These are phyloP conservation scores for Dictyophora rubrovolvata DNA, from an alignment of 768 basidiomycete genomes.

Conservation along the genomic window DNA sequence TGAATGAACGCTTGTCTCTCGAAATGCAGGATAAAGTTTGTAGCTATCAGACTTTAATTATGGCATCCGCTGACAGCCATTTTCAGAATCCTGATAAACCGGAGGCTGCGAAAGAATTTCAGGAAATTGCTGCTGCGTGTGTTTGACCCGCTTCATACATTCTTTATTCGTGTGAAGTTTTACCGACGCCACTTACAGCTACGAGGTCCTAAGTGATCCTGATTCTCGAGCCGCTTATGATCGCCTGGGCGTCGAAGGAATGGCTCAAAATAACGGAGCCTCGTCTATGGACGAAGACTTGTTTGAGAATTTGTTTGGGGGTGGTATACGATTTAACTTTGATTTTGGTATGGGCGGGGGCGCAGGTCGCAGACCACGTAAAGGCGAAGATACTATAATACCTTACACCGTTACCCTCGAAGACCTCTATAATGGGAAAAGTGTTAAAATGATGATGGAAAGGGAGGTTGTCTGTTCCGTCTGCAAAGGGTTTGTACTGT, in stretches of 20 bases:
- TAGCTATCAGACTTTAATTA: not conserved
- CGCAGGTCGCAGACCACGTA: slow-evolving; percentile 36
- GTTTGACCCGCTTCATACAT: slow-evolving; percentile 20
- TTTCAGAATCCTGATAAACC: slow-evolving; percentile 81
- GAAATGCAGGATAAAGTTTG: slow-evolving; percentile 59
- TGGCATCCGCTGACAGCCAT: not conserved
- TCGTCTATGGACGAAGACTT: slow-evolving; percentile 55
- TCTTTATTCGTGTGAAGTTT: not conserved
- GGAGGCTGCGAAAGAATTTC: slow-evolving; percentile 71
- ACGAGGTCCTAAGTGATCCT: slow-evolving; percentile 71
- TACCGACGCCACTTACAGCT: slow-evolving; percentile 32
- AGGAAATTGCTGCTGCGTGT: slow-evolving; percentile 82
- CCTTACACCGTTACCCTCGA: slow-evolving; percentile 82
- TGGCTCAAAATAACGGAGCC: slow-evolving; percentile 39
- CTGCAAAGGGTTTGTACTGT: slow-evolving; percentile 63
- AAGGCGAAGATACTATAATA: slow-evolving; percentile 65
- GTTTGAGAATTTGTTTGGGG: slow-evolving; percentile 66
- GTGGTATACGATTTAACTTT: slow-evolving; percentile 56
- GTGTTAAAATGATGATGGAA: slow-evolving; percentile 82
- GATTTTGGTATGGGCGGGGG: slow-evolving; percentile 32
- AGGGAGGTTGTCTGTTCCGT: slow-evolving; percentile 66
- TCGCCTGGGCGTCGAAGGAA: slow-evolving; percentile 56
- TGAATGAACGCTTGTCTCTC: slow-evolving; percentile 8
- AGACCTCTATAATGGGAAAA: slow-evolving; percentile 88
- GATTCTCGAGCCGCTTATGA: slow-evolving; percentile 67